Base-by-base conservation (phyloP, 345 rosid species). In the Lumnitzera racemosa region DNA sequence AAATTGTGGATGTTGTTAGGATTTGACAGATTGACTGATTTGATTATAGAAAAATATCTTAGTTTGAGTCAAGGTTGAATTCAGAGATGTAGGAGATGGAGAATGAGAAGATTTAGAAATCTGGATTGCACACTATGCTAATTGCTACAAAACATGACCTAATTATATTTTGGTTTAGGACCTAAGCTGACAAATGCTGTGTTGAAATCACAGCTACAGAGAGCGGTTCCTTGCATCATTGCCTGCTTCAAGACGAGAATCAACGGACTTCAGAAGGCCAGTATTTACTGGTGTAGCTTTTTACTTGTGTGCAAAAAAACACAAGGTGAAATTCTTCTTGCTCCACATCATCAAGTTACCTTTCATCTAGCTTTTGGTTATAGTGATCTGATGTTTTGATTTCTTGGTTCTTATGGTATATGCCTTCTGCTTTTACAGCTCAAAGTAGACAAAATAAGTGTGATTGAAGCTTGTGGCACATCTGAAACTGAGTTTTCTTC, bases 401-500 rank as follows among this genome's bases (percentile, higher is more conserved):
- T 36, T 36, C 49, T 15, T 24, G 20, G 17, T 11, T 48, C 29
- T 46, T 15, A 7, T 25, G 47, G 29, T 55, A 15, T 23, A 20
- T 51, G 47, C 13, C 11, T 17, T 46, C 62, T 57, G 24, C 7
- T 49, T 24, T 75, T 59, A 49, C 90, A 94, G 97, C 92, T 94
- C 15, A 94, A 84, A 80, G 69, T 86, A 29, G 99, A 94, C 70
- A 94, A 86, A 67, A 60, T 69, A 53, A 90, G 78, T 80, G 57
- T 94, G 81, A 90, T 88, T 47, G 97, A 94, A 61, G 89, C 86
- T 57, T 90, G 97, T 59, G 99, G 99, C 41, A 81, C 92, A 46
- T 83, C 97, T 53, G 96, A 90, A 73, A 63, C 89, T 25, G 97
- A 90, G 68, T 94, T 94, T 72, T 72, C 84, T 63, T 71, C 76